Conservation (phyloP, 2,329 filamentous ascomycete species). For the Penicillium italicum region DNA sequence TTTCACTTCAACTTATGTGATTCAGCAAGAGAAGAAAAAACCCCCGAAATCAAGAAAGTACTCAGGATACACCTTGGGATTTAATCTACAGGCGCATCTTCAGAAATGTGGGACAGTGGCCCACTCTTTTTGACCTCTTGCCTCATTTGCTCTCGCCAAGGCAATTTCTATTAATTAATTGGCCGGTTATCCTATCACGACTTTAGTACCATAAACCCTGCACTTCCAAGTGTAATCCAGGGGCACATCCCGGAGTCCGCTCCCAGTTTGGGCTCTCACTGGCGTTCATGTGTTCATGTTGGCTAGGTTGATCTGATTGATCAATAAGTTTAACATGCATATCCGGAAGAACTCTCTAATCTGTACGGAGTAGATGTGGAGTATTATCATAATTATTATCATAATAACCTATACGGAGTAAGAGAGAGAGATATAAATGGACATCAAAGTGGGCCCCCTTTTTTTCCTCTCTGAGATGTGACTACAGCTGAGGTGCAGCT, state of each 20-base stretch:
- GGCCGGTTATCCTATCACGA: no score
- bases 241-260: not conserved
- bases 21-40: not conserved
- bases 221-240: not conserved
- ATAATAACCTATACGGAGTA: no score
- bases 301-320: slow-evolving; percentile 15
- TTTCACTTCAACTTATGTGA: not conserved
- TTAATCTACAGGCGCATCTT: not conserved
- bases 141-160: not conserved
- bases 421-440: not conserved
- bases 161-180: not conserved
- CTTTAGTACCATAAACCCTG: not conserved
- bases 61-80: not conserved
- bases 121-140: not conserved
- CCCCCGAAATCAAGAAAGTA: not conserved
- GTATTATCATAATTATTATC: not conserved
- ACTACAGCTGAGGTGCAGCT: not conserved
- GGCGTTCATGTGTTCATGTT: slow-evolving; percentile 5
- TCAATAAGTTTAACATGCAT: slow-evolving; percentile 12
- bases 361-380: not conserved
- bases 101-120: not conserved
- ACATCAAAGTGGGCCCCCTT: not conserved
- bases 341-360: slow-evolving; percentile 8
- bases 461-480: not conserved
- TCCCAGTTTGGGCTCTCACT: not conserved